Conservation (phyloP, 2,329 filamentous ascomycete genomes). For the Westerdykella aurantiaca region DNA sequence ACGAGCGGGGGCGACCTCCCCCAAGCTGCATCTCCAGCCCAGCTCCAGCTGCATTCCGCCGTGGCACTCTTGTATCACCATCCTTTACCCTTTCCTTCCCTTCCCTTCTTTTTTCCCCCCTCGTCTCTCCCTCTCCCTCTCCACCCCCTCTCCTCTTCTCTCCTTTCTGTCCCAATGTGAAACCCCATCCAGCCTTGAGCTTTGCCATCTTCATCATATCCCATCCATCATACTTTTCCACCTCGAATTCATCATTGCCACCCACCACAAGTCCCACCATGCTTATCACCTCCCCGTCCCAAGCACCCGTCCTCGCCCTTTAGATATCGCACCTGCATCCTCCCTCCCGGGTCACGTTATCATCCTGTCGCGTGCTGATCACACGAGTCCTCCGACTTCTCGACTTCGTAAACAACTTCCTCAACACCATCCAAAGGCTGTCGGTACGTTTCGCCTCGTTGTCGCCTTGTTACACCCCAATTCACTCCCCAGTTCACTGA, state of each 20-base stretch:
- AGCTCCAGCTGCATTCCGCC: too few species aligned
- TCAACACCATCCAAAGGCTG: conserved; percentile 1
- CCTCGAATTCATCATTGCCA: too few species aligned
- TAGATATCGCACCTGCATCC: conserved; percentile 16
- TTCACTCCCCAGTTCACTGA: not conserved
- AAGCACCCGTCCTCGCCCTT: conserved; percentile 19
- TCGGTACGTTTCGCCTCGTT: not conserved
- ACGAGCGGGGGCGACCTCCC: conserved; percentile 18
- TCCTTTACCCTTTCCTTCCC: conserved; percentile 12
- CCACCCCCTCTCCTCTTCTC: not conserved
- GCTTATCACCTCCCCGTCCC: conserved; percentile 10
- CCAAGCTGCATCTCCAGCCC: too few species aligned
- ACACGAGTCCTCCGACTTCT: conserved; percentile 8
- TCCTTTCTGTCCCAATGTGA: conserved; percentile 1
- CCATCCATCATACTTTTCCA: too few species aligned
- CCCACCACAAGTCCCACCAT: conserved; percentile 6
- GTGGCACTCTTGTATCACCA: conserved; percentile 19
- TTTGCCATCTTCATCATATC: too few species aligned
- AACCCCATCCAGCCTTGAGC: too few species aligned
- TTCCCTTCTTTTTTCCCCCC: conserved; percentile 9
- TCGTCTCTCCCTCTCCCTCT: conserved; percentile 5
- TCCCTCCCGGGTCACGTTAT: conserved; percentile 10
- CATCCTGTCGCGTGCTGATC: conserved; percentile 19
- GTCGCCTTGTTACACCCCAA: not conserved
- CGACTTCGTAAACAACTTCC: too few species aligned